Percentiles rank a stretch among this genome's conserved stretches.
phyloP scores from a whole-genome alignment of 306 rosid genomes.

The Cicer yamashitae region DNA sequence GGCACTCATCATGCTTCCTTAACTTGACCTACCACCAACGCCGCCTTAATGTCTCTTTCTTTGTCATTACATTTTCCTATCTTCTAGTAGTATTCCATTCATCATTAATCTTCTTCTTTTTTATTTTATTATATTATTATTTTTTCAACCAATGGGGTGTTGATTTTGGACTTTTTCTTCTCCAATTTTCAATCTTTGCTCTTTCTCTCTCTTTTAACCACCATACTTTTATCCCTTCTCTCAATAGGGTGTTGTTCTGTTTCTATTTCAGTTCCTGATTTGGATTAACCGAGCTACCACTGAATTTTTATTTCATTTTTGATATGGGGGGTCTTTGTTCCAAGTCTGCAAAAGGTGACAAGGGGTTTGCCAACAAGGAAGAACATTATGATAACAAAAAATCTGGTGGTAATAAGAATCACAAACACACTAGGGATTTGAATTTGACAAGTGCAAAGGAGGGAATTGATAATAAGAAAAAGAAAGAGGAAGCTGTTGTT shows the following conservation, averaged over 20 bases:
- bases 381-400: constrained; percentile 36
- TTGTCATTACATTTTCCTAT: background rate
- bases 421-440: constrained; percentile 42
- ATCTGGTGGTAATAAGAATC: constrained; percentile 44
- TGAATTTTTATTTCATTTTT: constrained; percentile 17
- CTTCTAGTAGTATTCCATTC: background rate
- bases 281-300: constrained; percentile 42
- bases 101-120: background rate
- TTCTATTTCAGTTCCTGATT: constrained; percentile 26
- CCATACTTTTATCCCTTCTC: too few relatives aligned
- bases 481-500: constrained; percentile 38
- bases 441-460: constrained; percentile 44
- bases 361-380: constrained; percentile 48
- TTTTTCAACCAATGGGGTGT: constrained; percentile 24
- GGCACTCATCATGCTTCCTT: constrained; percentile 15
- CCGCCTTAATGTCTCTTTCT: constrained; percentile 43
- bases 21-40: constrained; percentile 36
- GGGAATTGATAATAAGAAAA: constrained; percentile 38
- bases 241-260: background rate
- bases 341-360: constrained; percentile 51
- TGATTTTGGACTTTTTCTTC: constrained; percentile 52
- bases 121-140: constrained; percentile 17
- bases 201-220: background rate
- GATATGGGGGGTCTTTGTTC: constrained; percentile 83
- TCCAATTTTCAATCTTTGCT: constrained; percentile 42